These are phyloP conservation scores for Aspergillus indologenus DNA, from an alignment of 495 filamentous ascomycete species.

Conservation along the genomic window DNA sequence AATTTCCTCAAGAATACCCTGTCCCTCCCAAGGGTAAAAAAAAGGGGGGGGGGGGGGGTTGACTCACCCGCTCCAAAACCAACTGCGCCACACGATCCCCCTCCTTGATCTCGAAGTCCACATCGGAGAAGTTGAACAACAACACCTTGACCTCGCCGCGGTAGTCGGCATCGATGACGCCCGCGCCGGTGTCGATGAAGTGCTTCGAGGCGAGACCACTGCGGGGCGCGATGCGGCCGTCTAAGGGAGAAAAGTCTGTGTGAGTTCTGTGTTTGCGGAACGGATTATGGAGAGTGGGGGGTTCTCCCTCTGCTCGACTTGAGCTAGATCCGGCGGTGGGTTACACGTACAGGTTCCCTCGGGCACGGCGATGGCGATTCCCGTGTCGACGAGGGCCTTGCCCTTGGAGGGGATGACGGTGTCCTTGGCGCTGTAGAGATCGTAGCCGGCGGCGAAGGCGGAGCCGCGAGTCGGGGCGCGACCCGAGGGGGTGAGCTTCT, in stretches of 20 bases:
- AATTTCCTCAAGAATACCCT: too few relatives aligned
- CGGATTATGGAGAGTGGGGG: too few relatives aligned
- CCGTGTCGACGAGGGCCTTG: constrained; percentile 84
- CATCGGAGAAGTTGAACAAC: constrained; percentile 85
- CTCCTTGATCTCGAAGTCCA: constrained; percentile 75
- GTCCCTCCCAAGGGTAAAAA: too few relatives aligned
- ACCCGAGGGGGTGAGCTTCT: constrained; percentile 74
- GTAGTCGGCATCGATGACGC: constrained; percentile 97
- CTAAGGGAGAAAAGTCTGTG: constrained; percentile 38
- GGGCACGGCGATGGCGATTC: constrained; percentile 83
- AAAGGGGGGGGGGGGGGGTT: too few relatives aligned
- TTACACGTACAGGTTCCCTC: constrained; percentile 76
- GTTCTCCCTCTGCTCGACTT: too few relatives aligned
- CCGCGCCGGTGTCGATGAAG: constrained; percentile 91
- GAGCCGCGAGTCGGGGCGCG: constrained; percentile 81
- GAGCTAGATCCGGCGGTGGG: too few relatives aligned
- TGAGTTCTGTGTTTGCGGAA: too few relatives aligned
- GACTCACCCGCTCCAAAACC: constrained; percentile 71
- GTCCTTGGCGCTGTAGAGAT: constrained; percentile 74
- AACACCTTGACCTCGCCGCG: constrained; percentile 89
- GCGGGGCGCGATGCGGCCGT: constrained; percentile 88
- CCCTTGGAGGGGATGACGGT: constrained; percentile 76
- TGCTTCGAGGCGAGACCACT: constrained; percentile 89
- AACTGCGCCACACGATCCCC: constrained; percentile 93
- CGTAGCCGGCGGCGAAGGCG: constrained; percentile 88